Evolutionary conservation across 2,329 filamentous ascomycete genomes (phyloP), one percentile per base, ranked within the genome.

Genomic region (Calonectria montana): DNA sequence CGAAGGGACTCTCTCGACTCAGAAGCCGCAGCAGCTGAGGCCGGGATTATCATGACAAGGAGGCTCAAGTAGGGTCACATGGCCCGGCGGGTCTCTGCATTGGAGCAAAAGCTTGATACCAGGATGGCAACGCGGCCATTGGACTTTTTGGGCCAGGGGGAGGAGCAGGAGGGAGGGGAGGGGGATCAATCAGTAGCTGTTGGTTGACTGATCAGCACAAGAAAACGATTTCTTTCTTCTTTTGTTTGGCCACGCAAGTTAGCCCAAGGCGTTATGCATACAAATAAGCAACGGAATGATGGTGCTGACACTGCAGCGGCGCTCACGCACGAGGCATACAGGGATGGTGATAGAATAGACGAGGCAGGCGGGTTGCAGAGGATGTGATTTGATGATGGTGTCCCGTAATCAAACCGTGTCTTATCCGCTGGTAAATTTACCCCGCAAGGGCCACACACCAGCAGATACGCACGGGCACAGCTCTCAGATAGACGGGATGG

Each of bases 401-500:
- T 45, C 25, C 57, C 39, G 57, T 62, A 62, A 62, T 62, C 53
- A 59, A 39, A 59, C 37, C 57, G 35, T 37, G 29, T 62, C 35
- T 45, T 55, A 41, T 37, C 45, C 45, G 50, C 13, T 25, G 23
- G 25, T 16, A 18, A 6, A 62, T 31, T 35, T 67, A 73, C 75
- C 75, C 75, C 75, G 75, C 75, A 76, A 73, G 45, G 71, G 29
- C 41, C 3, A n/a, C 31, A 35, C 62, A 59, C 67, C 68, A 65
- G 75, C 66, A 76, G 73, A 75, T 73, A 75, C 55, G 66, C 61
- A 47, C 62, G 43, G 15, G 59, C 39, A 35, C 48, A 55, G 68
- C 70, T 68, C 65, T 68, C 31, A 70, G 75, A 77, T 75, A 69
- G 59, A 35, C 53, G 53, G 53, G 31, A 39, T 39, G 67, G 73